Percentiles rank a stretch among this genome's conserved stretches.
Conservation (phyloP, 2,329 filamentous ascomycete genomes). For the Penicillium paneum region DNA sequence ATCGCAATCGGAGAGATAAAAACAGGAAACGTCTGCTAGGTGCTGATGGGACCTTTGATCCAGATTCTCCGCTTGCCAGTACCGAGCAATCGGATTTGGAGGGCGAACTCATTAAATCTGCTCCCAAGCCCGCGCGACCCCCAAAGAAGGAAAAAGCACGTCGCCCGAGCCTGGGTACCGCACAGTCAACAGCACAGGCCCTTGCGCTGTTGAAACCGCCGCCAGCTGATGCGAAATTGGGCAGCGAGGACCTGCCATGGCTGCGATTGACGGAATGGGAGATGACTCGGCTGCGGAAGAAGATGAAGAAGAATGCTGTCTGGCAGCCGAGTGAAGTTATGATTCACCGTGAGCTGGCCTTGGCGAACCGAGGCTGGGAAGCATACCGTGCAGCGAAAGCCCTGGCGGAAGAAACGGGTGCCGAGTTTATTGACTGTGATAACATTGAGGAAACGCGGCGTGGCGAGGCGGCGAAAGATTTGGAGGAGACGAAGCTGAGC, state of each 20-base stretch:
- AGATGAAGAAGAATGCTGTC: slow-evolving; percentile 70
- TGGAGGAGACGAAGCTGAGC: slow-evolving; percentile 51
- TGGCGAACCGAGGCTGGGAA: slow-evolving; percentile 55
- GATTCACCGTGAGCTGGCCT: slow-evolving; percentile 62
- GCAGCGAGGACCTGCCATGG: slow-evolving; percentile 62
- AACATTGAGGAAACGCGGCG: slow-evolving; percentile 41
- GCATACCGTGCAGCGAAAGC: slow-evolving; percentile 50
- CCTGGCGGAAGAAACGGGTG: slow-evolving; percentile 51
- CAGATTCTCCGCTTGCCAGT: slow-evolving; percentile 46
- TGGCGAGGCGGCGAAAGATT: slow-evolving; percentile 41
- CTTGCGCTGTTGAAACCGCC: slow-evolving; percentile 58
- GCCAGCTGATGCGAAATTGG: slow-evolving; percentile 57
- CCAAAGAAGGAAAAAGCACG: slow-evolving; percentile 46
- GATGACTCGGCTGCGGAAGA: slow-evolving; percentile 63
- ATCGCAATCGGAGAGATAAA: slow-evolving; percentile 22
- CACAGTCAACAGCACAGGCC: slow-evolving; percentile 59
- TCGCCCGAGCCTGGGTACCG: slow-evolving; percentile 22
- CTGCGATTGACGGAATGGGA: slow-evolving; percentile 64
- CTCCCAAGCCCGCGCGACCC: slow-evolving; percentile 17
- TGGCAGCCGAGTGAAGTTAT: slow-evolving; percentile 66
- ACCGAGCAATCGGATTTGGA: slow-evolving; percentile 47
- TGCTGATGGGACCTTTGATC: slow-evolving; percentile 39
- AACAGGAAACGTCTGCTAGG: slow-evolving; percentile 40
- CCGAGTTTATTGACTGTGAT: slow-evolving; percentile 58
- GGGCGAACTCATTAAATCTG: slow-evolving; percentile 19